phyloP scores from a whole-genome alignment of 2,329 filamentous ascomycete species.

The Pseudocercospora crystallina region DNA sequence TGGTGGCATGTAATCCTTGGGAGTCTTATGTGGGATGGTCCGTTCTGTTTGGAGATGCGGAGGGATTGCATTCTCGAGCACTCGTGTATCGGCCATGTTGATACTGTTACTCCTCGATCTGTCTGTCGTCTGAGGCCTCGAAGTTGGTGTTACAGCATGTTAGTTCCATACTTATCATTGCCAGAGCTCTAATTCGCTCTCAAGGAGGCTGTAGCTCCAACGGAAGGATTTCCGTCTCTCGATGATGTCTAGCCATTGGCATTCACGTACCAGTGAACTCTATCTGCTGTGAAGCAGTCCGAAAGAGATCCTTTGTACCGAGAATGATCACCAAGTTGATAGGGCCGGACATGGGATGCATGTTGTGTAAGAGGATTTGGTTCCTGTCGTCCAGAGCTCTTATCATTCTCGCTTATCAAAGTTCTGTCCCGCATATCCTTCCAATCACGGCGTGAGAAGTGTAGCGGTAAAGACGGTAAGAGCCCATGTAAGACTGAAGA shows the following conservation, averaged over 20 bases:
- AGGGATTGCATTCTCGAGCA: conserved; percentile 25
- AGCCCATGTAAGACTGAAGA: conserved; percentile 2
- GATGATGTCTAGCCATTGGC: conserved; percentile 2
- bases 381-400: conserved; percentile 1
- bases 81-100: conserved; percentile 17
- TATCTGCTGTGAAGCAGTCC: background rate
- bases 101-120: background rate
- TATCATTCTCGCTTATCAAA: conserved; percentile 2
- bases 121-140: background rate
- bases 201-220: background rate
- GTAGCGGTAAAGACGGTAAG: background rate
- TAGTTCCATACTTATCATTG: conserved; percentile 3
- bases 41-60: conserved; percentile 19
- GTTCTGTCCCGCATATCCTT: conserved; percentile 1
- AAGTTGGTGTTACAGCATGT: too few relatives aligned
- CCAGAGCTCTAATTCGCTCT: background rate
- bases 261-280: conserved; percentile 6
- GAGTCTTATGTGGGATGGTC: conserved; percentile 24
- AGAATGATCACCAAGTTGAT: too few relatives aligned
- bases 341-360: too few relatives aligned
- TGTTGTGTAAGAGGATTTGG: background rate
- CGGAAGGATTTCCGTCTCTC: conserved; percentile 9
- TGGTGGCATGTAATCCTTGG: conserved; percentile 31
- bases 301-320: too few relatives aligned
- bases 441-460: background rate